A percentile compares a stretch with the other conserved stretches of the same genome.
Evolutionary conservation across 2,329 filamentous ascomycete species (phyloP).

Genomic region (Colletotrichum neosansevieriae): DNA sequence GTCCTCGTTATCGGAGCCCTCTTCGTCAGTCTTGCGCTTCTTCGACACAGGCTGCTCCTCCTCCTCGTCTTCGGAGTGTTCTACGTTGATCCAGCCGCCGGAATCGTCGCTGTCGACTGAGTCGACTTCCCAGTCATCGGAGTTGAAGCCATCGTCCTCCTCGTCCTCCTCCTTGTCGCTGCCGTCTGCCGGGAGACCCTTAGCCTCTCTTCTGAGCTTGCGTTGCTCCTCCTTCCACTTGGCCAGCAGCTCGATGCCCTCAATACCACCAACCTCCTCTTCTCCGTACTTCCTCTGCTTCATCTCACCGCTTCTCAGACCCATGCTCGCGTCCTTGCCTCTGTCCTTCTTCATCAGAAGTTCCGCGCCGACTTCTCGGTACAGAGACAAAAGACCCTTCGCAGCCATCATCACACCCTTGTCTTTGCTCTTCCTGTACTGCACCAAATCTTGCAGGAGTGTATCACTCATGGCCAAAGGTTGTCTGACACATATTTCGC

Average conservation of each 20-base stretch:
- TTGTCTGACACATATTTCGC: conserved; percentile 92
- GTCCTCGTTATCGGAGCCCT: conserved; percentile 41
- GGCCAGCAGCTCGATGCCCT: conserved; percentile 90
- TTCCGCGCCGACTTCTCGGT: conserved; percentile 90
- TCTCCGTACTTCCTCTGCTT: conserved; percentile 87
- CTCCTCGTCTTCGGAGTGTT: conserved; percentile 84
- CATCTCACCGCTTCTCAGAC: conserved; percentile 79
- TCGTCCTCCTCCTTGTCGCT: conserved; percentile 72
- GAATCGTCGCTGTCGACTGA: conserved; percentile 75
- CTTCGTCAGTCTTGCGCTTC: conserved; percentile 52
- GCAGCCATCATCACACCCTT: conserved; percentile 99
- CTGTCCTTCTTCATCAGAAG: conserved; percentile 90
- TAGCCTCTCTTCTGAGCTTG: conserved; percentile 77
- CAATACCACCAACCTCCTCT: conserved; percentile 82
- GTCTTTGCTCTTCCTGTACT: conserved; percentile 97
- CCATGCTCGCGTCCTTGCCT: conserved; percentile 90
- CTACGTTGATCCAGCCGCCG: conserved; percentile 94
- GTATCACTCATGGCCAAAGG: conserved; percentile 97
- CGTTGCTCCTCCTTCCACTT: conserved; percentile 94
- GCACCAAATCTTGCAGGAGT: conserved; percentile 92
- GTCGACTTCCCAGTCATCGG: conserved; percentile 71
- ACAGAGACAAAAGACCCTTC: conserved; percentile 89
- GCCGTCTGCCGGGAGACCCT: conserved; percentile 73
- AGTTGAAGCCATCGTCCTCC: conserved; percentile 69
- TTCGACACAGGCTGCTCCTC: conserved; percentile 74